Conservation (phyloP, 164 flowering plant species). For the Magnolia sinica region DNA sequence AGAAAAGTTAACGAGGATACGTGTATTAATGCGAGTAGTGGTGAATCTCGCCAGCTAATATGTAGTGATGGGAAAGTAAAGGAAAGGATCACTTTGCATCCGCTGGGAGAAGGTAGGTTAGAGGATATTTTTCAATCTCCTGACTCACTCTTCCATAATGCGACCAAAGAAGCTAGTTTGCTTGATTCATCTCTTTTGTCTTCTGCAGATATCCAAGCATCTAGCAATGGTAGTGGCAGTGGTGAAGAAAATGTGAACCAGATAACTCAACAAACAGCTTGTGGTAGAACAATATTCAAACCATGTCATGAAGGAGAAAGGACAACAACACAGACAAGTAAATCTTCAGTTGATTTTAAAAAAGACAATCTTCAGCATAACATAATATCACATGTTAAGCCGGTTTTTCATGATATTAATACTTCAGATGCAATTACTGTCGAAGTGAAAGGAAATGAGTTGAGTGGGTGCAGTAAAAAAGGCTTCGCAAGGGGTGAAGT, state of each 20-base stretch:
- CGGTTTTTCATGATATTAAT: conserved; percentile 2
- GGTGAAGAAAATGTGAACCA: conserved; percentile 13
- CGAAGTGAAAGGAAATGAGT: conserved; percentile 12
- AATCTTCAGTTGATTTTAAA: not conserved
- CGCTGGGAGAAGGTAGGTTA: conserved; percentile 15
- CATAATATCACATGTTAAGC: conserved; percentile 4
- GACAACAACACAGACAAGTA: conserved; percentile 3
- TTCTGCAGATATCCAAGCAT: not conserved
- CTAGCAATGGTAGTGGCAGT: not conserved
- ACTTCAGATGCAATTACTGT: conserved; percentile 17
- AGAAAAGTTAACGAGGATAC: conserved; percentile 11
- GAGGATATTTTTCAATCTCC: not conserved
- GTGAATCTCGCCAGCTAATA: conserved; percentile 7
- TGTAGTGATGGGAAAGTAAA: conserved; percentile 23
- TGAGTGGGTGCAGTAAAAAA: conserved; percentile 10
- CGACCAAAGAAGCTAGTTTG: not conserved
- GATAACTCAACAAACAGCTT: conserved; percentile 9
- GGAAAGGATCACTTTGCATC: conserved; percentile 16
- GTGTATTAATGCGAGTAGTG: conserved; percentile 10
- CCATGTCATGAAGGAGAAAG: conserved; percentile 9
- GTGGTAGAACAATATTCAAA: conserved; percentile 11
- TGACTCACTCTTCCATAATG: not conserved
- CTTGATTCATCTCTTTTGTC: conserved; percentile 7
- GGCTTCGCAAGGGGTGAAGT: conserved; percentile 12
- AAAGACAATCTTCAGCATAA: conserved; percentile 9